Evolutionary conservation across 2,329 filamentous ascomycete genomes (phyloP), one percentile per base, ranked within the genome.

Genomic region (Trichoderma polysporum): DNA sequence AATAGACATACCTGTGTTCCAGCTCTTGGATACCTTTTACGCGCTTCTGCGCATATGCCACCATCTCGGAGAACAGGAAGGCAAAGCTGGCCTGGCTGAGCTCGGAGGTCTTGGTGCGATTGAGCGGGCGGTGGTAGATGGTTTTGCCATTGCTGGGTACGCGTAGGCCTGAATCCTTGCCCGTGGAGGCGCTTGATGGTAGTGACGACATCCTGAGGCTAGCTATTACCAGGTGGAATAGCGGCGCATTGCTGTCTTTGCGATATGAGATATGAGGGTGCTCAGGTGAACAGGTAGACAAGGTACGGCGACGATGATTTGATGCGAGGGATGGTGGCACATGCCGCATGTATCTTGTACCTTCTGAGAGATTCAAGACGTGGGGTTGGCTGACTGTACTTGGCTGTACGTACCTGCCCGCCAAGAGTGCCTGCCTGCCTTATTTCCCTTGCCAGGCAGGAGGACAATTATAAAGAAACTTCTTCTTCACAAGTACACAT

Each of bases 51-150:
- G 95, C 94, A 79, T 98, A 98, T 74, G 89, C 90, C 58, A 99
- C 94, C 91, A 98, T 97, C 82, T 97, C 94, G 68, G 91, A 90
- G 77, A 99, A 98, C 68, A 99, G 85, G 79, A 97, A 98, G 49
- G 95, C 94, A 80, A 99, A 98, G 80, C 92, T 93, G 12, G 95
- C 88, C 76, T 96, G 91, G 78, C 93, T 97, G 71, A 96, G 88
- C 83, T 98, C 94, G 67, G 91, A 87, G 73, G 91, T 92, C 78
- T 93, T 92, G 73, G 90, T 91, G 70, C 95, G 91, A 80, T 97
- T 97, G 69, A 98, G 84, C 69, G 97, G 93, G 65, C 95, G 88
- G 83, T 97, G 93, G 83, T 98, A 99, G 82, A 99, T 98, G 71
- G 93, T 97, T 83, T 98, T 98, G 82, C 93, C 93, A 79, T 89